Percentiles rank a stretch among this genome's conserved stretches.
Conservation (phyloP, 2,329 filamentous ascomycete species). For the Hypoxylon sp. region DNA sequence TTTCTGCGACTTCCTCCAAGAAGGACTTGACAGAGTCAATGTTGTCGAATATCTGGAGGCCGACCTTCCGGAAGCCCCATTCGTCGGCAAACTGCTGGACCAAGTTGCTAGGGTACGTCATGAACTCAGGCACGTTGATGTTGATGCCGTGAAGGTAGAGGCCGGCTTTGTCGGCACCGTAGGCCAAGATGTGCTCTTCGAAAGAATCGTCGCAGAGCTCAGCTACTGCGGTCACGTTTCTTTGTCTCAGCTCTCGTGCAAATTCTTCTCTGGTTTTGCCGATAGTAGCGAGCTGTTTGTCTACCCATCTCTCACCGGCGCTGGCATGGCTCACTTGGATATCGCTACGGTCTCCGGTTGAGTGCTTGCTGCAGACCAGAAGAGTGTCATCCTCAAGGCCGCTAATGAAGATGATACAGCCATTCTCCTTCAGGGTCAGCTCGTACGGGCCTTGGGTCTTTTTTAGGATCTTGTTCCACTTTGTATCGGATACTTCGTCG, state of each 20-base stretch:
- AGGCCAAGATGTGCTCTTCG: constrained; percentile 95
- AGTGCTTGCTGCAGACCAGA: constrained; percentile 98
- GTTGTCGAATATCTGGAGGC: constrained; percentile 79
- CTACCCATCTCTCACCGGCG: constrained; percentile 82
- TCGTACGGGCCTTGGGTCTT: constrained; percentile 90
- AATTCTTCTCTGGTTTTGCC: constrained; percentile 83
- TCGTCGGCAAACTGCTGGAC: constrained; percentile 89
- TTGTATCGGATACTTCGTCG: constrained; percentile 79
- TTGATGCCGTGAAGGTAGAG: constrained; percentile 97
- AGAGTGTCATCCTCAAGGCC: constrained; percentile 89
- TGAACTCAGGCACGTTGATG: constrained; percentile 90
- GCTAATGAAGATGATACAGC: constrained; percentile 98
- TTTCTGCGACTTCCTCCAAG: constrained; percentile 84
- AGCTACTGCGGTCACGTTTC: constrained; percentile 93
- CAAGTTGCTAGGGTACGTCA: constrained; percentile 81
- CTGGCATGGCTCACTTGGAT: constrained; percentile 79
- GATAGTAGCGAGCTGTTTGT: constrained; percentile 77
- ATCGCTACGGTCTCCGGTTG: constrained; percentile 81
- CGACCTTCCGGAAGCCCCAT: constrained; percentile 94
- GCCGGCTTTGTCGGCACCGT: constrained; percentile 81
- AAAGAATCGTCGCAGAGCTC: constrained; percentile 96
- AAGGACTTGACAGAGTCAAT: constrained; percentile 78
- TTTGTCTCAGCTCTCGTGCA: constrained; percentile 74
- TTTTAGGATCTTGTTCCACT: constrained; percentile 79
- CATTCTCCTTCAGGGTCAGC: constrained; percentile 96